Conservation (phyloP, 768 basidiomycete genomes). For the Russula abietina region DNA sequence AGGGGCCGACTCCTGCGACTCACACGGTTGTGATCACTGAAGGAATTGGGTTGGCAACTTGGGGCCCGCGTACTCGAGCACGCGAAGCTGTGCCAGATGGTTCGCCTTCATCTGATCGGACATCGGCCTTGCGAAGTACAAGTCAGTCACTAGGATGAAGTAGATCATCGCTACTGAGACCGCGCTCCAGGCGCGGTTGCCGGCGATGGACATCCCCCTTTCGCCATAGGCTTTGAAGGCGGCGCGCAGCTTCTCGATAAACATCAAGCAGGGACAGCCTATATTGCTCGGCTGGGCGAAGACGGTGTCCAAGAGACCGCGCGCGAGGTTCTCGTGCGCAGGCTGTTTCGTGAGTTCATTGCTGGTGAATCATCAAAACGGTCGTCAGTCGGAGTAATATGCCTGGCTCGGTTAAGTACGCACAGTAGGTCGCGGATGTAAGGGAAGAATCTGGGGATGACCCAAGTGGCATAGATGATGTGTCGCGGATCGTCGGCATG, state of each 20-base stretch:
- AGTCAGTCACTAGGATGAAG: slow-evolving; percentile 1
- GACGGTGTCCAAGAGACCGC: neutral
- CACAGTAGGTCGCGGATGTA: neutral
- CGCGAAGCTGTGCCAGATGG: neutral
- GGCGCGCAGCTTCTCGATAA: neutral
- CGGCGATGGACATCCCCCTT: neutral
- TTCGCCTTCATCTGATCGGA: neutral
- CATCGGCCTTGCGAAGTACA: neutral
- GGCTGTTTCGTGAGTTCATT: slow-evolving; percentile 6
- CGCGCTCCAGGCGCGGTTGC: neutral
- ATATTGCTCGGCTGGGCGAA: neutral
- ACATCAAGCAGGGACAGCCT: neutral
- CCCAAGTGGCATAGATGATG: neutral
- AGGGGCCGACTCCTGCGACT: neutral
- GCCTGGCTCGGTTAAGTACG: neutral
- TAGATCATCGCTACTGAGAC: neutral
- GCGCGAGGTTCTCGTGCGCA: neutral
- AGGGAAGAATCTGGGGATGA: neutral
- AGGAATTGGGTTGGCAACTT: neutral
- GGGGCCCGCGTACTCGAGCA: neutral
- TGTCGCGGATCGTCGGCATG: neutral
- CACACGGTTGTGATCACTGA: neutral
- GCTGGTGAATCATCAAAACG: neutral
- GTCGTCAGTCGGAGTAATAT: neutral
- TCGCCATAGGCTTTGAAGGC: neutral